A percentile compares a stretch with the other conserved stretches of the same genome.
Conservation (phyloP, 1,284 basidiomycete genomes). For the Athelia psychrophila region DNA sequence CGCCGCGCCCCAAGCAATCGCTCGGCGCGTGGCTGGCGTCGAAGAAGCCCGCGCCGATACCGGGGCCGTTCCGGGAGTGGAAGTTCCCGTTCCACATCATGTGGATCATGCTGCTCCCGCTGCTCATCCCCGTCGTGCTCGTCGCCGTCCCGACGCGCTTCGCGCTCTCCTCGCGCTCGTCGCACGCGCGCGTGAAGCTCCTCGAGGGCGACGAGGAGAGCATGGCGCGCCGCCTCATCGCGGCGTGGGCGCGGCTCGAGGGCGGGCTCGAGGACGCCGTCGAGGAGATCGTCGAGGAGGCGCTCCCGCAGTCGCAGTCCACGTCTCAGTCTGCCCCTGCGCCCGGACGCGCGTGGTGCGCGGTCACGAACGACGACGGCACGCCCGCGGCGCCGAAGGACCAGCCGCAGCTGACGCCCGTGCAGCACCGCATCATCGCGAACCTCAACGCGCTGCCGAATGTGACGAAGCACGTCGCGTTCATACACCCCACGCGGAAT, state of each 20-base stretch:
- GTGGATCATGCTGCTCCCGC: constrained; percentile 52
- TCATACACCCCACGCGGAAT: constrained; percentile 4
- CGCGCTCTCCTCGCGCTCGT: constrained; percentile 48
- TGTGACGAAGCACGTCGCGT: constrained; percentile 8
- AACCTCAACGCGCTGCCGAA: constrained; percentile 11
- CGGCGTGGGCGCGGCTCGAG: constrained; percentile 53
- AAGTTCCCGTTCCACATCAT: constrained; percentile 54
- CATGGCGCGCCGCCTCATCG: constrained; percentile 45
- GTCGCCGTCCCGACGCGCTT: constrained; percentile 50
- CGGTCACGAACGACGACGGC: neutral
- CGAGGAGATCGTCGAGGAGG: constrained; percentile 30
- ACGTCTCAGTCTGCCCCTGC: neutral
- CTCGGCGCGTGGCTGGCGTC: constrained; percentile 21
- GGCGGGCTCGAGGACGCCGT: constrained; percentile 51
- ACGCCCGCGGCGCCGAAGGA: neutral
- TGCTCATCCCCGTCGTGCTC: constrained; percentile 62
- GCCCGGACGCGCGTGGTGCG: neutral
- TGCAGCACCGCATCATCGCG: constrained; percentile 5
- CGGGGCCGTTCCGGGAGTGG: constrained; percentile 66
- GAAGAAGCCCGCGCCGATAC: constrained; percentile 29
- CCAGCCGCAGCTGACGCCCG: neutral
- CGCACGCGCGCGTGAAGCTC: constrained; percentile 55
- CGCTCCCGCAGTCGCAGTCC: neutral
- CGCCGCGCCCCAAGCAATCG: constrained; percentile 32
- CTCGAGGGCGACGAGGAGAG: constrained; percentile 50